Conservation (phyloP, 768 basidiomycete genomes). For the Tylopilus subfusipes region DNA sequence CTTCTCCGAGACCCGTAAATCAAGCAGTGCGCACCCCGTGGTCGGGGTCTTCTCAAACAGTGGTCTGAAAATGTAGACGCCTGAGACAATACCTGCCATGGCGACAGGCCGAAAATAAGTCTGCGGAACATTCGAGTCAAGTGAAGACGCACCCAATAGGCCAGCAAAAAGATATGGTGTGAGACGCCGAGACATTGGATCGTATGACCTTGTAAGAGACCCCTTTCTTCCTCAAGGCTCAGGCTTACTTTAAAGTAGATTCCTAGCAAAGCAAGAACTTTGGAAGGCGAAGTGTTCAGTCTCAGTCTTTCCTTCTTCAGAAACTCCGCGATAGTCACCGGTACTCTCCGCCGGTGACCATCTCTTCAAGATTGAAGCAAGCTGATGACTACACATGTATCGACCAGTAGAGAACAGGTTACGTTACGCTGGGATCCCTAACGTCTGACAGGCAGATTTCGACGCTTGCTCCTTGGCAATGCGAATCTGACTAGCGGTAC, state of each 20-base stretch:
- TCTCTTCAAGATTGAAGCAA: not conserved
- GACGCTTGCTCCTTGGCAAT: constrained; percentile 50
- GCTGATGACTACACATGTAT: not conserved
- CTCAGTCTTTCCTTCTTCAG: constrained; percentile 15
- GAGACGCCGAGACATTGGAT: constrained; percentile 37
- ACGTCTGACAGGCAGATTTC: constrained; percentile 37
- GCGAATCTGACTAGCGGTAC: constrained; percentile 40
- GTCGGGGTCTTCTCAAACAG: constrained; percentile 24
- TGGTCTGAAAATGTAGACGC: constrained; percentile 66
- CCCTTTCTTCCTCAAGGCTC: not conserved
- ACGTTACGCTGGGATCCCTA: constrained; percentile 21
- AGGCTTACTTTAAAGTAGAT: not conserved
- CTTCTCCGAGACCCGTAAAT: too few species aligned
- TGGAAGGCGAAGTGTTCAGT: too few species aligned
- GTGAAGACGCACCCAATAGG: constrained; percentile 44
- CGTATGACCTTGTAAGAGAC: not conserved
- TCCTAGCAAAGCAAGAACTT: not conserved
- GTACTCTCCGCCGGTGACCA: not conserved
- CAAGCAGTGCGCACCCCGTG: constrained; percentile 12
- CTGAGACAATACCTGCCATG: constrained; percentile 53
- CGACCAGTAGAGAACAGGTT: not conserved
- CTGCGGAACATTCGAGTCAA: not conserved
- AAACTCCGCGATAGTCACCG: constrained; percentile 27
- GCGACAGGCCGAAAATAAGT: constrained; percentile 1
- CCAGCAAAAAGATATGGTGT: constrained; percentile 55